Evolutionary conservation across 2,329 filamentous ascomycete genomes (phyloP).

Genomic region (Teratosphaeriaceae sp.): DNA sequence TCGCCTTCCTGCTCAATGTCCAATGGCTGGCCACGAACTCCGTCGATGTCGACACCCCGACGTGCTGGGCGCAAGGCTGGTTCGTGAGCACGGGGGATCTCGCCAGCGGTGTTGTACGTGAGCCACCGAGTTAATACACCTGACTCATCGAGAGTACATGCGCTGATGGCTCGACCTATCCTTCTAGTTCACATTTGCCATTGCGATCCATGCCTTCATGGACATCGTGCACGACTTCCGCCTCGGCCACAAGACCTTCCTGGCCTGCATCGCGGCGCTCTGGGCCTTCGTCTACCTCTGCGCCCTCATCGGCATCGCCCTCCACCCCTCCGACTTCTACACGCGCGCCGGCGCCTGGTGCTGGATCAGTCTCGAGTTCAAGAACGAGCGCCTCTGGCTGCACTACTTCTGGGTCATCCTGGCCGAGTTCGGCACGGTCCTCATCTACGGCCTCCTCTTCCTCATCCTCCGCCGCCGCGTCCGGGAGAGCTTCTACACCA

Average conservation of each 20-base stretch:
- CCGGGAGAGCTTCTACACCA: conserved; percentile 30
- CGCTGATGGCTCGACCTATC: too few species aligned
- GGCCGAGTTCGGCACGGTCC: conserved; percentile 44
- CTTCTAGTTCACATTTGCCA: conserved; percentile 60
- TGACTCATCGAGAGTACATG: too few species aligned
- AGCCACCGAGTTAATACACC: too few species aligned
- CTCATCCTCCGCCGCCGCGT: conserved; percentile 34
- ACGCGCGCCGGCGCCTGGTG: conserved; percentile 62
- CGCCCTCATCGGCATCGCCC: conserved; percentile 44
- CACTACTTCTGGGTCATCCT: conserved; percentile 60
- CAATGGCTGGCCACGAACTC: conserved; percentile 49
- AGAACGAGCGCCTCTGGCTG: conserved; percentile 49
- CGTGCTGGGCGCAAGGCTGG: conserved; percentile 59
- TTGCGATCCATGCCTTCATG: conserved; percentile 59
- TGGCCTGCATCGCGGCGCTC: conserved; percentile 38
- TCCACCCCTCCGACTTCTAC: conserved; percentile 44
- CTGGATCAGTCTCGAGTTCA: conserved; percentile 53
- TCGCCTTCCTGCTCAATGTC: conserved; percentile 57
- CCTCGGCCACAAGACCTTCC: conserved; percentile 45
- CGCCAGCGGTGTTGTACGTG: conserved; percentile 54
- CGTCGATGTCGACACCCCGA: conserved; percentile 45
- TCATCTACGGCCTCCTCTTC: conserved; percentile 42
- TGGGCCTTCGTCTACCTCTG: conserved; percentile 57
- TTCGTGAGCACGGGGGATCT: conserved; percentile 61
- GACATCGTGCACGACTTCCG: conserved; percentile 52